Evolutionary conservation across 495 filamentous ascomycete species (phyloP), one percentile per base, ranked within the genome.

Genomic region (Cenococcum geophilum): DNA sequence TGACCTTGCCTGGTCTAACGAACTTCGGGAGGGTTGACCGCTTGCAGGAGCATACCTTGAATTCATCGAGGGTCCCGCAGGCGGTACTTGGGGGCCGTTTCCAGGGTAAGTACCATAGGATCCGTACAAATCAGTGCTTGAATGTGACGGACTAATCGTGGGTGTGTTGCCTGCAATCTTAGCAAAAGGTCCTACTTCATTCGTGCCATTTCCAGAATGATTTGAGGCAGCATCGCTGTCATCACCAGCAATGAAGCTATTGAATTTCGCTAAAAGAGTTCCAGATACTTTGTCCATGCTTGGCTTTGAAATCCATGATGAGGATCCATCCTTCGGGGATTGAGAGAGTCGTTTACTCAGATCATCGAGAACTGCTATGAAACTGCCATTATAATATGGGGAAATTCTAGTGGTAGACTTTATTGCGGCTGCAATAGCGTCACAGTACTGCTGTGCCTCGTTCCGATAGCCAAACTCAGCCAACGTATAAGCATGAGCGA

Each of bases 231-330:
- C 76, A 60, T 87, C 84, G 53, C 83, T 83, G 25, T 97, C 92
- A 55, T 96, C 92, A 5, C 95, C 95, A 57, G 88, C 86, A 54
- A 99, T 89, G 67, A 97, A 97, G 60, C 88, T 95, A 70, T 88
- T 96, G 75, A 99, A 95, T 34, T 85, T 89, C 55, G 85, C 87
- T 84, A 88, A 92, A 72, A 97, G 83, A 16, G 86, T 87, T 49
- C 83, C 87, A 16, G 89, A 95, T 0, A 97, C 89, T 70, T 91
- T 95, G 71, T 93, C 91, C 80, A 97, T 92, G 73, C 85, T 97
- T 12, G 95, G 89, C 71, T 89, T 93, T 0, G 89, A 88, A 43
- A 97, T 91, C 90, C 91, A 96, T 3, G 83, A 84, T 10, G 77
- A 80, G 18, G 78, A 75, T 37, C 67, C 76, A 62, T 93, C 90